Conservation (phyloP, 108 stramenopile genomes). For the Nitzschia putrida region DNA sequence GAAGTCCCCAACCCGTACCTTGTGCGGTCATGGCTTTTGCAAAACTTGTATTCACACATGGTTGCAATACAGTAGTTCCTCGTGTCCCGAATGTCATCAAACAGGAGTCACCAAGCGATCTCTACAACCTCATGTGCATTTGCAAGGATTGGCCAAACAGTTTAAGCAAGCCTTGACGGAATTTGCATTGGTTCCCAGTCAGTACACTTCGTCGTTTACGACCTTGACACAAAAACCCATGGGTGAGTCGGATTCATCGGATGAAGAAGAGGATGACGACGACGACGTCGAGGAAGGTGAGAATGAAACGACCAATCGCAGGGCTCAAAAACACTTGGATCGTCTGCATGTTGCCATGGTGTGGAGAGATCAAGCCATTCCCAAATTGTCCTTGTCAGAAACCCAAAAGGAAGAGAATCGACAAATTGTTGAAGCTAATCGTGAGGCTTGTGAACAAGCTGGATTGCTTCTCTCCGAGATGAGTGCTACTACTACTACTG, state of each 20-base stretch:
- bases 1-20: constrained; percentile 27
- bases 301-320: constrained; percentile 2
- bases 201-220: constrained; percentile 40
- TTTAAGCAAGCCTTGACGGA: constrained; percentile 52
- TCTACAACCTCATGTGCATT: constrained; percentile 30
- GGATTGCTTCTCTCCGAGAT: constrained; percentile 2
- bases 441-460: constrained; percentile 11
- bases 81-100: constrained; percentile 67
- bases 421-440: constrained; percentile 31
- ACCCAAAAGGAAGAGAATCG: constrained; percentile 31
- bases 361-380: constrained; percentile 25
- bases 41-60: constrained; percentile 42
- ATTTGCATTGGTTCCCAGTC: constrained; percentile 59
- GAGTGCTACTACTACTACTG: neutral
- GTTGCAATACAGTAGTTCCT: constrained; percentile 6
- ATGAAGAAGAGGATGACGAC: constrained; percentile 28
- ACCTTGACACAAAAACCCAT: constrained; percentile 64
- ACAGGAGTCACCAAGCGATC: constrained; percentile 35
- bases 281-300: constrained; percentile 20
- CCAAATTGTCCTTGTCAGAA: neutral
- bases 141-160: constrained; percentile 52
- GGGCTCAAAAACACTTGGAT: constrained; percentile 11
- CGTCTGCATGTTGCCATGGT: constrained; percentile 30
- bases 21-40: constrained; percentile 75
- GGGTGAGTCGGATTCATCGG: constrained; percentile 12